Base-by-base conservation (phyloP, 1,284 basidiomycete species). In the Fomes fomentarius region DNA sequence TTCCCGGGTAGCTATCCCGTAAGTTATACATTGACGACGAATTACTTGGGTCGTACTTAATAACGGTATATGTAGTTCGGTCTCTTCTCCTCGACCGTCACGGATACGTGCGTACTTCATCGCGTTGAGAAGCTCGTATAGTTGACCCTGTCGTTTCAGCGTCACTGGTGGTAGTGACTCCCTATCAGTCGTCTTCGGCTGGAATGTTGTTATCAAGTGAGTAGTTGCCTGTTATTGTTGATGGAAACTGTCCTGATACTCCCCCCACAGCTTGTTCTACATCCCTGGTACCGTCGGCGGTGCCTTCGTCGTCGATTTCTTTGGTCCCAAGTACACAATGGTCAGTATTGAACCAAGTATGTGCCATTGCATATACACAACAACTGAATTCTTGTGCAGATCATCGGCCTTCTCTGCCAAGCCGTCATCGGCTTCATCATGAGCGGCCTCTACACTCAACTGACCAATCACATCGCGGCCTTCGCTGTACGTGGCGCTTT, bases 341-440 rank as follows among this genome's bases (percentile, higher is more conserved):
- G 85, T 87, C 58, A 58, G 65, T 45, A 17, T 4, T 14, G 14
- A 14, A 19, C 2, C 22, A 25, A n/a, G 54, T 12, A n/a, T 40
- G 4, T 31, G 24, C n/a, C n/a, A n/a, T n/a, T n/a, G n/a, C n/a
- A n/a, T n/a, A n/a, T n/a, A n/a, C n/a, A n/a, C n/a, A n/a, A n/a
- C n/a, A n/a, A n/a, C n/a, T n/a, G n/a, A n/a, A n/a, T n/a, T n/a
- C n/a, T n/a, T n/a, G 37, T 22, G 35, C 52, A 87, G 85, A 91
- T 93, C 64, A 65, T 71, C 26, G 92, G 91, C 34, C 77, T 93
- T 17, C 45, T 93, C 44, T 67, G 75, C 51, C 93, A 90, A 74
- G 83, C 87, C 4, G 54, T 92, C 63, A 75, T 91, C 63, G 87
- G 93, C 14, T 93, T 93, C 69, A 87, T 92, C 69, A 92, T 95